phyloP scores from a whole-genome alignment of 768 basidiomycete species.

The Lentinula sp. region DNA sequence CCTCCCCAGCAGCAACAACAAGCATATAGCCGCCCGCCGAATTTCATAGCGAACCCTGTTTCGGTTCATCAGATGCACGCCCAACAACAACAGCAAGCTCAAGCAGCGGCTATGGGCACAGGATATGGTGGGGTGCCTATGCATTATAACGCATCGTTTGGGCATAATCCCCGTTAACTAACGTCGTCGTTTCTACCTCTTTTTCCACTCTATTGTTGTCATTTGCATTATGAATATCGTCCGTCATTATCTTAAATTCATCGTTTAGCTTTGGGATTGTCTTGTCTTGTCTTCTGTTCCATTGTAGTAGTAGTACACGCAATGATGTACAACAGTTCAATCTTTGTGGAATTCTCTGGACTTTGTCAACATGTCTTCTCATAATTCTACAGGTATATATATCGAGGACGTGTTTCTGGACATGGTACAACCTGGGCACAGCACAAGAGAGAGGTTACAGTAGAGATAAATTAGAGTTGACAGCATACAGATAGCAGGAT shows the following conservation, averaged over 20 bases:
- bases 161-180: slow-evolving; percentile 5
- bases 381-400: not conserved
- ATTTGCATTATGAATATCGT: no score
- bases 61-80: slow-evolving; percentile 1
- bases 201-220: not conserved
- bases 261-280: not conserved
- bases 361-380: no score
- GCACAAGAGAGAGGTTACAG: not conserved
- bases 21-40: not conserved
- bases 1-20: slow-evolving; percentile 43
- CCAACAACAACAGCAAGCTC: not conserved
- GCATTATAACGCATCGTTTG: slow-evolving; percentile 1
- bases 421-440: not conserved
- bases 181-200: no score
- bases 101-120: slow-evolving; percentile 1
- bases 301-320: not conserved
- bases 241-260: no score
- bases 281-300: not conserved
- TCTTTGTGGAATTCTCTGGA: not conserved
- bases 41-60: slow-evolving; percentile 1
- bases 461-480: not conserved
- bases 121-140: slow-evolving; percentile 1
- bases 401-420: not conserved
- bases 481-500: not conserved
- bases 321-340: not conserved